Conservation (phyloP, 257 asterid genomes). For the Verbena officinalis region DNA sequence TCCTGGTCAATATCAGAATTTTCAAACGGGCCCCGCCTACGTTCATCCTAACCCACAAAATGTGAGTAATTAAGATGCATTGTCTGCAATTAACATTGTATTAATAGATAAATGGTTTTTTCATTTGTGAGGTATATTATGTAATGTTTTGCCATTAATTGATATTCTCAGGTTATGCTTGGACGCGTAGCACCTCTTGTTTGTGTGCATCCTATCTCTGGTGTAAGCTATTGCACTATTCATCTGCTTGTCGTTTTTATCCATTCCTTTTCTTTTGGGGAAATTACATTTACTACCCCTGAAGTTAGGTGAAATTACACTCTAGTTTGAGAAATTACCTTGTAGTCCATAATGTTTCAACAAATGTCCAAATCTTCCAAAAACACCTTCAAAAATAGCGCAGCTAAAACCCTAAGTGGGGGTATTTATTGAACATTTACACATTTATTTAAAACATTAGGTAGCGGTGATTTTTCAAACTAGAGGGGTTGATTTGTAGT, state of each 20-base stretch:
- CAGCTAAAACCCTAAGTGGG: too few species aligned
- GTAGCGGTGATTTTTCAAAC: too few species aligned
- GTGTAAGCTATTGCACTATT: slow-evolving; percentile 47
- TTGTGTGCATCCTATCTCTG: slow-evolving; percentile 67
- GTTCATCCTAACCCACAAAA: slow-evolving; percentile 65
- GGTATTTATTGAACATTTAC: too few species aligned
- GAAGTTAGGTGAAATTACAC: too few species aligned
- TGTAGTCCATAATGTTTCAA: too few species aligned
- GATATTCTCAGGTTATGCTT: slow-evolving; percentile 60
- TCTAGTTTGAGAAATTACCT: too few species aligned
- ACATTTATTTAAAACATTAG: too few species aligned
- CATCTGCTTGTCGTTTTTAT: slow-evolving; percentile 8
- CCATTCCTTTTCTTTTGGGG: too few species aligned
- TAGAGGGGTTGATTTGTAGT: too few species aligned
- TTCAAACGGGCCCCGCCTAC: slow-evolving; percentile 54
- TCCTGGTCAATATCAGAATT: slow-evolving; percentile 58
- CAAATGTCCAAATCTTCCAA: too few species aligned
- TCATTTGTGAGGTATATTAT: slow-evolving; percentile 2
- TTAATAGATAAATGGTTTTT: slow-evolving; percentile 12
- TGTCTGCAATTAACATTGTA: slow-evolving; percentile 4
- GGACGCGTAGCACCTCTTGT: slow-evolving; percentile 68
- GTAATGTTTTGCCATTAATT: slow-evolving; percentile 26
- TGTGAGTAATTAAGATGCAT: slow-evolving; percentile 32
- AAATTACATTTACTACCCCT: too few species aligned
- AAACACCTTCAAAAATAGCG: too few species aligned